Percentiles rank a stretch among this genome's conserved stretches.
phyloP scores from a whole-genome alignment of 805 yeast species.

The Barnettozyma populi region DNA sequence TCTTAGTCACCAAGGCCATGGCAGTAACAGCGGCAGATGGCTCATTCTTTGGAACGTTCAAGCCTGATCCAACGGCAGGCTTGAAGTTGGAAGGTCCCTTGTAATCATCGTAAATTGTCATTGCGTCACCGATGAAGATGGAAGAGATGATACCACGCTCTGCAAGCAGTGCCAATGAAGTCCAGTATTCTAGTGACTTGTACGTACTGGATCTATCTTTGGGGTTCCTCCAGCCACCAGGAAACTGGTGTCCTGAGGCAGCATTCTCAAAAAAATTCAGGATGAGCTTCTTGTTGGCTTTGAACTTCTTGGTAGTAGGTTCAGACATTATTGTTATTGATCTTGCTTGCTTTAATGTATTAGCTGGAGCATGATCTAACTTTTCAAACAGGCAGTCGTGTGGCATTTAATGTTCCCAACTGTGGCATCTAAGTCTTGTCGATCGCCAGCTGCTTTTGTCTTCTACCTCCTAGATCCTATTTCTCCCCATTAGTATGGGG shows the following conservation, averaged over 20 bases:
- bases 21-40: constrained; percentile 34
- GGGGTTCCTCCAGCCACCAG: constrained; percentile 11
- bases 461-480: no score
- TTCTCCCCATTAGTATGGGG: no score
- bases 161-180: constrained; percentile 1
- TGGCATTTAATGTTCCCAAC: neutral
- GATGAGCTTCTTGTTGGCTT: constrained; percentile 7
- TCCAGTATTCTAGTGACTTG: constrained; percentile 2
- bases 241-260: constrained; percentile 13
- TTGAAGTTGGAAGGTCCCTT: constrained; percentile 25
- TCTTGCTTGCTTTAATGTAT: no score
- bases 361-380: no score
- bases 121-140: constrained; percentile 4
- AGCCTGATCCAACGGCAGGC: constrained; percentile 27
- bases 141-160: constrained; percentile 2
- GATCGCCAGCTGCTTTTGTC: no score
- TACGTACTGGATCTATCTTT: neutral
- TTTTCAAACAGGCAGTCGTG: neutral
- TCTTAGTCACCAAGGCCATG: constrained; percentile 34
- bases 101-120: constrained; percentile 26
- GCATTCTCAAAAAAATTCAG: constrained; percentile 14
- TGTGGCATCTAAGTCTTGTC: neutral
- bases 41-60: constrained; percentile 32
- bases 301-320: neutral
- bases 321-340: neutral